Base-by-base conservation (phyloP, 164 flowering plant species). In the Piper betle region DNA sequence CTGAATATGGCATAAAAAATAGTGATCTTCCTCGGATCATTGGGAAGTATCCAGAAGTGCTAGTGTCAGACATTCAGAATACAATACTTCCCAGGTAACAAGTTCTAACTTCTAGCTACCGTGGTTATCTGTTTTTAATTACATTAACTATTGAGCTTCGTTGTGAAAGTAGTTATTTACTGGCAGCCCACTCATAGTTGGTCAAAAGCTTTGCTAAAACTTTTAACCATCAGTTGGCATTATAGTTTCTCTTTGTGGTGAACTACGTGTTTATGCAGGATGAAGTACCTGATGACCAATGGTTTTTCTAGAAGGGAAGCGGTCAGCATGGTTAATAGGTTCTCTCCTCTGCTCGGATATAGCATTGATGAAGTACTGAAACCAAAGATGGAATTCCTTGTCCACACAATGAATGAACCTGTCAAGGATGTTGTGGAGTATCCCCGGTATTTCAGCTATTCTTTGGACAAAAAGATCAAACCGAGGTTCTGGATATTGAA, bases 381-480 rank as follows among this genome's bases (percentile, higher is more conserved):
- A 62, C 98, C 98, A 3, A 92, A 92, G 80, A 63, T 84, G 1
- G 86, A 87, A 13, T 92, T 92, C 65, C 84, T 92, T 11, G 71
- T 81, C 20, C 68, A 75, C 63, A 76, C 83, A 48, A 92, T 92
- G 96, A 71, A 74, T 63, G 87, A 74, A 70, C 82, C 95, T 15
- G 59, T 87, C 2, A 75, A 25, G 20, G 95, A 85, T 0, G 78
- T 85, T 16, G 88, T 85, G 43, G 87, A 78, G 0, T 92, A 88
- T 61, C 98, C 98, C 0, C 78, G 95, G 75, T 92, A 82, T 65
- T 88, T 92, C 71, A 92, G 98, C 74, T 88, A 88, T 75, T 87
- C 96, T 17, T 61, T 92, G 72, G 96, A 92, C 66, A 83, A 78
- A 80, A 88, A 79, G 72, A 88, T 87, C 71, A 85, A 80, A 57